Conservation (phyloP, 164 flowering plant genomes). For the Vitis labrusca region DNA sequence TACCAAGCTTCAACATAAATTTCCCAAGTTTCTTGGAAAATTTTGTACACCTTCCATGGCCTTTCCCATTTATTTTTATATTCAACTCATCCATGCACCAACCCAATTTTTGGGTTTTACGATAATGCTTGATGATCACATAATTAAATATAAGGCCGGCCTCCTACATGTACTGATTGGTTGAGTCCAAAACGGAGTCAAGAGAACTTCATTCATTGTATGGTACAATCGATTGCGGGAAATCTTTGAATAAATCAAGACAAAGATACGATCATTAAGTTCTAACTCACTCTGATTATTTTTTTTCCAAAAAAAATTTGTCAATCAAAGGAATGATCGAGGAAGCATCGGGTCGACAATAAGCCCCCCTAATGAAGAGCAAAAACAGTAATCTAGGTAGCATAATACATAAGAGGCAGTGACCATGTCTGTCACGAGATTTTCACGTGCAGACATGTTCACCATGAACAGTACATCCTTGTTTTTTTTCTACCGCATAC, state of each 20-base stretch:
- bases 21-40: too few species aligned
- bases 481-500: conserved; percentile 4
- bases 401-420: conserved; percentile 2
- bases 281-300: not conserved
- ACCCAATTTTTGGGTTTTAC: too few species aligned
- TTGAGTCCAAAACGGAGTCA: not conserved
- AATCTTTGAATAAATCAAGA: conserved; percentile 19
- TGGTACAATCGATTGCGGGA: not conserved
- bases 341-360: conserved; percentile 3
- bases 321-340: not conserved
- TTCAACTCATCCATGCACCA: too few species aligned
- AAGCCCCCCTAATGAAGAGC: not conserved
- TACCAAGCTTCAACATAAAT: too few species aligned
- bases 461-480: not conserved
- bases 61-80: too few species aligned
- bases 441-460: conserved; percentile 19
- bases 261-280: conserved; percentile 10
- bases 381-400: conserved; percentile 12
- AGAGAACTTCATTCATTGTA: conserved; percentile 7
- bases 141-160: too few species aligned
- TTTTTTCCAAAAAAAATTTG: too few species aligned
- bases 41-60: too few species aligned
- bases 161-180: too few species aligned
- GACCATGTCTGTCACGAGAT: conserved; percentile 18
- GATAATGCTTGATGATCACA: too few species aligned